phyloP scores from a whole-genome alignment of 148 eudicot genomes.

The Vaccinium vitisidaea region DNA sequence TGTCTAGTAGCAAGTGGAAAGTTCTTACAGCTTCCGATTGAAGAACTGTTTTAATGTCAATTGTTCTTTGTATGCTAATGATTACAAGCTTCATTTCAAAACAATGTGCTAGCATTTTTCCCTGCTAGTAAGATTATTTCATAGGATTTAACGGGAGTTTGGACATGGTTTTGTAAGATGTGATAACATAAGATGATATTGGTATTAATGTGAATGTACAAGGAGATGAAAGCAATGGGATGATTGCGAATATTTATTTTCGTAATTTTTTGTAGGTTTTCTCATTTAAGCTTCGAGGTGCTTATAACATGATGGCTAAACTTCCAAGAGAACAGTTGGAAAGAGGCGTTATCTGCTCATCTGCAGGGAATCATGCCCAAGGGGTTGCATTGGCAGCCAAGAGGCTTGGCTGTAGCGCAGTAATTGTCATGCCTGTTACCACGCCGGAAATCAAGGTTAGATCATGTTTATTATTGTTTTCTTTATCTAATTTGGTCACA shows the following conservation, averaged over 20 bases:
- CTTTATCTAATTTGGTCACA: neutral
- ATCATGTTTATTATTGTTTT: slow-evolving; percentile 2
- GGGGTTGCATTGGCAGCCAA: slow-evolving; percentile 92
- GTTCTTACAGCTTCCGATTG: neutral
- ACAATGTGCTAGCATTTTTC: neutral
- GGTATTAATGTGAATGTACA: neutral
- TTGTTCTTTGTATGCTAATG: neutral
- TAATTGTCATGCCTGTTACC: slow-evolving; percentile 97
- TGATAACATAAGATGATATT: neutral
- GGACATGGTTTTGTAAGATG: neutral
- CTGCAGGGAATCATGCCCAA: slow-evolving; percentile 99
- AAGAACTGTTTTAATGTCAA: neutral
- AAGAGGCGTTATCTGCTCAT: slow-evolving; percentile 90
- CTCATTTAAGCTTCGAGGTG: slow-evolving; percentile 93
- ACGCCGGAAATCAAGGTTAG: slow-evolving; percentile 96
- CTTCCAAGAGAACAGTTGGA: slow-evolving; percentile 72
- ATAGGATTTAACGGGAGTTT: neutral
- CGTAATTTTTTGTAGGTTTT: slow-evolving; percentile 56
- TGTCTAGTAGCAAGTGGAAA: neutral
- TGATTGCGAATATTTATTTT: neutral
- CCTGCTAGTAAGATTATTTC: neutral
- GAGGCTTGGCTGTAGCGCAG: slow-evolving; percentile 76
- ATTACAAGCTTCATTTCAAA: neutral
- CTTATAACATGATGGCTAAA: slow-evolving; percentile 96
- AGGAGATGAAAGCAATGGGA: neutral